Percentiles rank a stretch among this genome's conserved stretches.
Conservation (phyloP, 2,329 filamentous ascomycete species). For the Dryadomyces sulphureus region DNA sequence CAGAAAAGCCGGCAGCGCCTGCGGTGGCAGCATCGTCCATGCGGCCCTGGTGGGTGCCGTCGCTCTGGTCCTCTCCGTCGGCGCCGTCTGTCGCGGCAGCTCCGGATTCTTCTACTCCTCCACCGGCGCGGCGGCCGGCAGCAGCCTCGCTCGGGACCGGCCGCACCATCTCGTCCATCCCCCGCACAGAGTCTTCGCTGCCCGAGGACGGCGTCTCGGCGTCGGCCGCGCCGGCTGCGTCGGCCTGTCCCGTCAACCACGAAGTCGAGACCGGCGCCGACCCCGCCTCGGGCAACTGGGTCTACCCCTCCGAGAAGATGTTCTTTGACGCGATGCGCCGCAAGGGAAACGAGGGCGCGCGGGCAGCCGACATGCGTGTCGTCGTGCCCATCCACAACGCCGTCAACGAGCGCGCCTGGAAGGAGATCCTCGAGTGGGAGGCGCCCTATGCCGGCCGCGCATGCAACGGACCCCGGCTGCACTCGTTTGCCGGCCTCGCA, state of each 20-base stretch:
- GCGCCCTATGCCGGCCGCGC: slow-evolving; percentile 41
- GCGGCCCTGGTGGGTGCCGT: not conserved
- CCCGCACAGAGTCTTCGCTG: slow-evolving; percentile 25
- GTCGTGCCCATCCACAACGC: slow-evolving; percentile 98
- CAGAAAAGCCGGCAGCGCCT: slow-evolving; percentile 5
- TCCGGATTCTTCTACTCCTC: slow-evolving; percentile 34
- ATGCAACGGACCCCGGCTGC: slow-evolving; percentile 61
- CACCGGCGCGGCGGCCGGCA: slow-evolving; percentile 4
- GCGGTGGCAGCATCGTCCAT: not conserved
- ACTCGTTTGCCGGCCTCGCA: slow-evolving; percentile 66
- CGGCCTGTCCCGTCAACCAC: slow-evolving; percentile 40
- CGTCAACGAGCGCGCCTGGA: slow-evolving; percentile 93
- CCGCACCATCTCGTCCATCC: slow-evolving; percentile 69
- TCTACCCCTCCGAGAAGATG: slow-evolving; percentile 93
- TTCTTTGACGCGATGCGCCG: slow-evolving; percentile 96
- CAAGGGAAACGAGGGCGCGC: slow-evolving; percentile 63
- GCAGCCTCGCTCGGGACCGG: slow-evolving; percentile 39
- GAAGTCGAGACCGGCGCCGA: slow-evolving; percentile 66
- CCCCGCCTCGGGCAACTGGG: slow-evolving; percentile 68
- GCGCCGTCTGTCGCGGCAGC: slow-evolving; percentile 5
- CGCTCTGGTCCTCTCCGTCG: slow-evolving; percentile 3
- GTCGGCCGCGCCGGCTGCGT: slow-evolving; percentile 7
- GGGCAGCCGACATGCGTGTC: slow-evolving; percentile 65
- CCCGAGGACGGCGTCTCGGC: slow-evolving; percentile 10
- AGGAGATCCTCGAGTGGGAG: slow-evolving; percentile 85